These are phyloP conservation scores for Echinochloa phyllopogon DNA, from an alignment of 176 grass and related monocot genomes.

Conservation along the genomic window DNA sequence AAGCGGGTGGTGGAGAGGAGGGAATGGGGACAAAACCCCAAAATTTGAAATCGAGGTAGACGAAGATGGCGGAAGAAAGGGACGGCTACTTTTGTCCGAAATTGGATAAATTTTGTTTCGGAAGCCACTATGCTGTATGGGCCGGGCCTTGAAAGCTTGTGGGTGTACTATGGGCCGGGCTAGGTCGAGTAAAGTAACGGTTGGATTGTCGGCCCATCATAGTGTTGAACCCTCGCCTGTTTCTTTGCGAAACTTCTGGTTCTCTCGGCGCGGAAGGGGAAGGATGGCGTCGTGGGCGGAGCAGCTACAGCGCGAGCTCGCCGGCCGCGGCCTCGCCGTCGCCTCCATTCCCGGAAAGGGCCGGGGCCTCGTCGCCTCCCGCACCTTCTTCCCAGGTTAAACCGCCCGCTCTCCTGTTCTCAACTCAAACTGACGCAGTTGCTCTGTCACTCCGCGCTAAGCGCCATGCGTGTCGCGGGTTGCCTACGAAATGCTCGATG, in stretches of 20 bases:
- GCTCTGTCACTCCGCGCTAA: not conserved
- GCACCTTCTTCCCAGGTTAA: conserved; percentile 66
- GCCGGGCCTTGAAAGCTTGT: not conserved
- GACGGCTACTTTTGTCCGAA: not conserved
- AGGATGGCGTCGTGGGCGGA: conserved; percentile 61
- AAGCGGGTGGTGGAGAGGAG: not conserved
- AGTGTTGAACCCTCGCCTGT: not conserved
- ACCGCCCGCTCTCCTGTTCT: not conserved
- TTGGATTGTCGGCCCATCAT: not conserved
- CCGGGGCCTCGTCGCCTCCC: conserved; percentile 58
- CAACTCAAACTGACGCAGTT: not conserved
- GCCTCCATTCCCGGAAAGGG: conserved; percentile 64
- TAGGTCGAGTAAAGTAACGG: not conserved
- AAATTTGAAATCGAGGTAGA: conserved; percentile 60
- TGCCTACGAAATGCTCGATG: conserved; percentile 50
- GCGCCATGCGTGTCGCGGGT: not conserved
- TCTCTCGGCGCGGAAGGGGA: not conserved
- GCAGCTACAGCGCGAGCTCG: conserved; percentile 61
- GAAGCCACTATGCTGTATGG: not conserved
- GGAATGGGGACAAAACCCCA: conserved; percentile 29
- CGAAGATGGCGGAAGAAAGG: not conserved
- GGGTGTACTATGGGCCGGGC: not conserved
- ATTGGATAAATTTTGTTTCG: not conserved
- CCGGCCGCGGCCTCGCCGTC: conserved; percentile 55
- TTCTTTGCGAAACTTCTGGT: conserved; percentile 8